Percentiles rank a stretch among this genome's conserved stretches.
Evolutionary conservation across 768 basidiomycete species (phyloP).

Genomic region (Pleurotus citrinopileatus): DNA sequence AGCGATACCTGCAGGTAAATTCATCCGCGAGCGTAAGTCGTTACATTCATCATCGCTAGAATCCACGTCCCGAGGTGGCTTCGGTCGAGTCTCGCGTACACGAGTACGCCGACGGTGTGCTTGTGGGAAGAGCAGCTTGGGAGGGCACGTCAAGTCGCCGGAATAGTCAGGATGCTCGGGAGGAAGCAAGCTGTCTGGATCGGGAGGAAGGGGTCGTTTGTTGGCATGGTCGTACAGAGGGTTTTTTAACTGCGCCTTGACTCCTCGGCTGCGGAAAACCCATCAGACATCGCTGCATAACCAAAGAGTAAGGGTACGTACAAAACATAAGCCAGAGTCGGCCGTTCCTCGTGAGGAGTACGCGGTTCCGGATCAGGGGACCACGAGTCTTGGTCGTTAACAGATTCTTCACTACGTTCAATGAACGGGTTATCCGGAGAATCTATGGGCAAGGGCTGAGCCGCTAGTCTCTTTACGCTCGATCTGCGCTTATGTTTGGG

Average conservation of each 20-base stretch:
- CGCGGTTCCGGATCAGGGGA: background rate
- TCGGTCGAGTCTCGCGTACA: background rate
- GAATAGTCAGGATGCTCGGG: conserved; percentile 6
- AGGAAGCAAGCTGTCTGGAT: conserved; percentile 5
- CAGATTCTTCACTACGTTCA: background rate
- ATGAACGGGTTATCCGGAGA: conserved; percentile 10
- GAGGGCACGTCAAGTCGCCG: conserved; percentile 5
- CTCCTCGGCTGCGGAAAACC: conserved; percentile 1
- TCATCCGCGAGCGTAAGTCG: background rate
- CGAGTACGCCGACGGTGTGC: background rate
- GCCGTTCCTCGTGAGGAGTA: conserved; percentile 2
- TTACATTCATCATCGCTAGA: conserved; percentile 4
- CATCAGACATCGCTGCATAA: background rate
- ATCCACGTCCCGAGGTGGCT: background rate
- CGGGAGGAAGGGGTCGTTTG: conserved; percentile 1
- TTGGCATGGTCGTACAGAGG: conserved; percentile 5
- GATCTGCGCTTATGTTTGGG: background rate
- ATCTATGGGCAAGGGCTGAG: background rate
- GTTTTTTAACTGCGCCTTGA: conserved; percentile 2
- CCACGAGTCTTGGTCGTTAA: background rate
- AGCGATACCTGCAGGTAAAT: background rate
- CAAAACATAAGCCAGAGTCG: conserved; percentile 8
- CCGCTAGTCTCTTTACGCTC: background rate
- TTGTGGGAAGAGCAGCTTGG: conserved; percentile 6
- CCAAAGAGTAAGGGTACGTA: background rate